Evolutionary conservation across 345 rosid species (phyloP).

Genomic region (Combretum micranthum): DNA sequence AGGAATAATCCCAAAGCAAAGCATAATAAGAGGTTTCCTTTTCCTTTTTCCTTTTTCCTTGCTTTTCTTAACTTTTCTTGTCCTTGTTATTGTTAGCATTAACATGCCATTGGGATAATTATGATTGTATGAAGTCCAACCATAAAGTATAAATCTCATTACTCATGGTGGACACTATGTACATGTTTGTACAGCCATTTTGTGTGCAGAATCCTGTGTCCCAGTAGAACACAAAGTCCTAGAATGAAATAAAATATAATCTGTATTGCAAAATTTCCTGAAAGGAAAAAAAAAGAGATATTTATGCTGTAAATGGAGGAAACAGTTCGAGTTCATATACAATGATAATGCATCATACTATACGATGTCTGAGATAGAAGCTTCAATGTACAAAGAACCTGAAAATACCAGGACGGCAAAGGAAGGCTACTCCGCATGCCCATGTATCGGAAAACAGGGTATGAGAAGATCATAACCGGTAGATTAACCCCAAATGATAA

Average conservation of each 20-base stretch:
- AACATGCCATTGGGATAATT: too few relatives aligned
- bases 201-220: conserved; percentile 84
- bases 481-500: conserved; percentile 81
- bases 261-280: conserved; percentile 75
- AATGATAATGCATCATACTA: conserved; percentile 11
- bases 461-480: conserved; percentile 79
- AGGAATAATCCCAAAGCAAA: conserved; percentile 3
- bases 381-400: conserved; percentile 8
- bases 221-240: conserved; percentile 97
- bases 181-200: conserved; percentile 97
- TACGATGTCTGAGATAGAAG: conserved; percentile 18
- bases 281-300: conserved; percentile 13
- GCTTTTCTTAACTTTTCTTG: too few relatives aligned
- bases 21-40: background rate
- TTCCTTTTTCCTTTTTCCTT: background rate
- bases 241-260: conserved; percentile 86
- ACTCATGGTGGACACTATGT: conserved; percentile 98
- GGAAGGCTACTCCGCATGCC: conserved; percentile 93
- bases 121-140: background rate
- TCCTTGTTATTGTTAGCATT: too few relatives aligned
- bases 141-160: conserved; percentile 20
- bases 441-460: conserved; percentile 89
- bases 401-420: conserved; percentile 99
- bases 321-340: background rate
- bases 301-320: background rate